These are phyloP conservation scores for Podospora conica DNA, from an alignment of 495 filamentous ascomycete genomes.

Conservation along the genomic window DNA sequence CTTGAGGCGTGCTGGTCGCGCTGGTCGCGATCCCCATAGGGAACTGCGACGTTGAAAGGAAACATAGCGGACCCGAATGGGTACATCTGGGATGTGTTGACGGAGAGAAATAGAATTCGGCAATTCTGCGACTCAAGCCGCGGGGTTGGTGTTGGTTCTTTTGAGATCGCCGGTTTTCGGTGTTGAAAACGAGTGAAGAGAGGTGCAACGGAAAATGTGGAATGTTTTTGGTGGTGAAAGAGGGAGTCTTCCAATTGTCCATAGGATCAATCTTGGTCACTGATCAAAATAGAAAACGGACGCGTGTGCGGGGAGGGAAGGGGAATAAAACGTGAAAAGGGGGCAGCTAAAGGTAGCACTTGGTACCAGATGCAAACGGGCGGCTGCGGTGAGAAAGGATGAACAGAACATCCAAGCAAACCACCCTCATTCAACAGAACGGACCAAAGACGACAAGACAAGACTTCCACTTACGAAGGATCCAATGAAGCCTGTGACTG, in stretches of 20 bases:
- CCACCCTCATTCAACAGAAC: not conserved
- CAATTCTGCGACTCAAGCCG: not conserved
- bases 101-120: not conserved
- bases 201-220: not conserved
- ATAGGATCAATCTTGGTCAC: not conserved
- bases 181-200: not conserved
- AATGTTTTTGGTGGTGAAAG: not conserved
- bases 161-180: not conserved
- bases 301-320: not conserved
- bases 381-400: not conserved
- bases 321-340: not conserved
- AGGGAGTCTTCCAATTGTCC: not conserved
- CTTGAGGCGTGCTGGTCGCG: not conserved
- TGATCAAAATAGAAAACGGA: not conserved
- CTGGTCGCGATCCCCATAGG: not conserved
- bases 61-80: not conserved
- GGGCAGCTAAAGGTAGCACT: not conserved
- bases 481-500: slow-evolving; percentile 71
- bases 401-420: not conserved
- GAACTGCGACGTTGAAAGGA: not conserved
- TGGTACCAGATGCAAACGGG: not conserved
- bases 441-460: not conserved
- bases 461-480: slow-evolving; percentile 61
- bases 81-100: not conserved
- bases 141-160: not conserved